Evolutionary conservation across 2,329 filamentous ascomycete species (phyloP).

Genomic region (Cryphonectria carpinicola): DNA sequence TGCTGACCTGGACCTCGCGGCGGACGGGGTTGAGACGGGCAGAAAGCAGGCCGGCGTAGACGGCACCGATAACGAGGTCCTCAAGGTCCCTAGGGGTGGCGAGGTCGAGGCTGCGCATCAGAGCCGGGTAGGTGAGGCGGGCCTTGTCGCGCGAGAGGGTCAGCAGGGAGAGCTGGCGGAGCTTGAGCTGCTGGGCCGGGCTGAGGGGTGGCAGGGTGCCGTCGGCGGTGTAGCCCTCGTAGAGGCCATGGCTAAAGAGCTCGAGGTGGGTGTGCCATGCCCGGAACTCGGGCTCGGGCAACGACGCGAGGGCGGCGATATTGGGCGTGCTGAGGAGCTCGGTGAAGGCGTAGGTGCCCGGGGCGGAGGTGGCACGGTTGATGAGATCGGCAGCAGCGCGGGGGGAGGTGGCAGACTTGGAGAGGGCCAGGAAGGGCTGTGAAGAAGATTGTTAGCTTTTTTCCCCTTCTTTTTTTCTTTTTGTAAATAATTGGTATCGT

Average conservation of each 20-base stretch:
- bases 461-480: too few relatives aligned
- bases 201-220: slow-evolving; percentile 69
- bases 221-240: slow-evolving; percentile 34
- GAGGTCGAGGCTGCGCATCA: slow-evolving; percentile 71
- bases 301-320: slow-evolving; percentile 70
- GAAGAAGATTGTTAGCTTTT: slow-evolving; percentile 39
- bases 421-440: slow-evolving; percentile 87
- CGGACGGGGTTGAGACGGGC: slow-evolving; percentile 83
- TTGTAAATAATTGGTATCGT: neutral
- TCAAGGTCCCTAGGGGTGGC: slow-evolving; percentile 73
- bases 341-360: slow-evolving; percentile 89
- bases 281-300: slow-evolving; percentile 57
- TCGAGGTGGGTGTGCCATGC: slow-evolving; percentile 73
- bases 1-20: slow-evolving; percentile 74
- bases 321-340: slow-evolving; percentile 85
- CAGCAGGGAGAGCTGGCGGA: slow-evolving; percentile 87
- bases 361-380: slow-evolving; percentile 83
- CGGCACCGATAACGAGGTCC: slow-evolving; percentile 80
- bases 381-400: slow-evolving; percentile 86
- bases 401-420: slow-evolving; percentile 82
- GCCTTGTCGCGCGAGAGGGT: slow-evolving; percentile 64
- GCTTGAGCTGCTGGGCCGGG: slow-evolving; percentile 76
- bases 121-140: slow-evolving; percentile 70
- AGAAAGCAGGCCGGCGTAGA: slow-evolving; percentile 82
- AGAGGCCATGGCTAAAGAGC: slow-evolving; percentile 82